Conservation (phyloP, 306 rosid species). For the Malus orientalis region DNA sequence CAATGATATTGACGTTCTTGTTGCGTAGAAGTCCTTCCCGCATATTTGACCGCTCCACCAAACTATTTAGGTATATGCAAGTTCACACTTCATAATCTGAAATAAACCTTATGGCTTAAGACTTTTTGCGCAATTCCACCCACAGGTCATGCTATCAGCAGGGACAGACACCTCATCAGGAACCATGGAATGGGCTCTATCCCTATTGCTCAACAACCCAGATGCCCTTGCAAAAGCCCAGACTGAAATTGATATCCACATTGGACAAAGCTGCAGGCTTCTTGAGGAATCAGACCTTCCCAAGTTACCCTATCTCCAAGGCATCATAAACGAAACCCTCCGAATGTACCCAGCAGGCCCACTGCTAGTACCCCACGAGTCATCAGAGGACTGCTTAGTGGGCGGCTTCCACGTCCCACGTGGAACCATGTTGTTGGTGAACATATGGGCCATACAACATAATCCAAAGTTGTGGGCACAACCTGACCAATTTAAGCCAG, state of each 20-base stretch:
- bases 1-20: not conserved
- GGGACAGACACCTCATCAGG: constrained; percentile 26
- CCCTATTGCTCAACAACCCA: constrained; percentile 32
- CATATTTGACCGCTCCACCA: not conserved
- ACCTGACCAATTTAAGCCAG: constrained; percentile 23
- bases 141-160: constrained; percentile 19
- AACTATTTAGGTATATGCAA: not conserved
- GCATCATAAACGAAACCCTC: constrained; percentile 28
- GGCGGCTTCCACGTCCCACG: constrained; percentile 24
- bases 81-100: not conserved
- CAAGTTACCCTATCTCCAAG: constrained; percentile 18
- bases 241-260: constrained; percentile 1
- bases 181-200: constrained; percentile 35
- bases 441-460: constrained; percentile 34
- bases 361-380: constrained; percentile 22
- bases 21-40: not conserved
- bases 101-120: not conserved
- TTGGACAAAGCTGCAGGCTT: constrained; percentile 8
- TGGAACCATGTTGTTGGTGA: constrained; percentile 37
- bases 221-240: constrained; percentile 3
- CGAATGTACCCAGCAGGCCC: constrained; percentile 30
- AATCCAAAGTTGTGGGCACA: constrained; percentile 25
- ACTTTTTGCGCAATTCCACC: not conserved
- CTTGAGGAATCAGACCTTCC: constrained; percentile 27
- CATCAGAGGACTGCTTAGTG: constrained; percentile 23